Percentiles rank a stretch among this genome's conserved stretches.
Evolutionary conservation across 2,329 filamentous ascomycete genomes (phyloP).

Genomic region (Trichophyton mentagrophytes): DNA sequence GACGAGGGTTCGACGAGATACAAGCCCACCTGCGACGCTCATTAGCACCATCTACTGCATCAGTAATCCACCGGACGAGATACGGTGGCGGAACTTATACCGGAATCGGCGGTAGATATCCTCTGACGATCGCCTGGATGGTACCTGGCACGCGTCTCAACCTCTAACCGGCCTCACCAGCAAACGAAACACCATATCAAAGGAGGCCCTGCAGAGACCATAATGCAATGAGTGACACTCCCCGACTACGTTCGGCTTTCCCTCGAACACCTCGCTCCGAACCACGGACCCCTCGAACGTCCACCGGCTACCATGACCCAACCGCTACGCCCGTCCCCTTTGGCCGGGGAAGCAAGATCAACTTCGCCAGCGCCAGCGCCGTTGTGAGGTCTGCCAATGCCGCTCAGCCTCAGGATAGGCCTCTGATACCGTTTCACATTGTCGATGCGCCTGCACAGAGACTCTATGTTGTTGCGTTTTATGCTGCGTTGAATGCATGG

Average conservation of each 20-base stretch:
- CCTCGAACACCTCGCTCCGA: slow-evolving; percentile 52
- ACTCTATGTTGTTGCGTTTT: slow-evolving; percentile 72
- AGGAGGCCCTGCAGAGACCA: slow-evolving; percentile 18
- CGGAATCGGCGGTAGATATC: neutral
- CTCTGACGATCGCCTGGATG: neutral
- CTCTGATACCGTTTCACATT: slow-evolving; percentile 66
- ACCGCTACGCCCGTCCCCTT: neutral
- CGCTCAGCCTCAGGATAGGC: slow-evolving; percentile 27
- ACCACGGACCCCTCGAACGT: slow-evolving; percentile 22
- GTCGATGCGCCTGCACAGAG: slow-evolving; percentile 86
- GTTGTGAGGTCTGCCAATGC: neutral
- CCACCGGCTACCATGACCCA: neutral
- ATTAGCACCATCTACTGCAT: neutral
- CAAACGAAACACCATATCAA: neutral
- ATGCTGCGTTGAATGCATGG: slow-evolving; percentile 64
- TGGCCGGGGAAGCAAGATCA: neutral
- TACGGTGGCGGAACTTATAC: neutral
- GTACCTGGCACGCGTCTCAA: neutral
- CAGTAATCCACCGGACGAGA: neutral
- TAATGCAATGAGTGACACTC: slow-evolving; percentile 72
- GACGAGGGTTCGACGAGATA: neutral
- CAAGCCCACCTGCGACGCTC: neutral
- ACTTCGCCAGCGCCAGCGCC: neutral
- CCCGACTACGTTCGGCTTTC: slow-evolving; percentile 68
- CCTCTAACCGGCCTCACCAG: neutral